Evolutionary conservation across 306 rosid species (phyloP), one percentile per base, ranked within the genome.

Genomic region (Pyrus communis): DNA sequence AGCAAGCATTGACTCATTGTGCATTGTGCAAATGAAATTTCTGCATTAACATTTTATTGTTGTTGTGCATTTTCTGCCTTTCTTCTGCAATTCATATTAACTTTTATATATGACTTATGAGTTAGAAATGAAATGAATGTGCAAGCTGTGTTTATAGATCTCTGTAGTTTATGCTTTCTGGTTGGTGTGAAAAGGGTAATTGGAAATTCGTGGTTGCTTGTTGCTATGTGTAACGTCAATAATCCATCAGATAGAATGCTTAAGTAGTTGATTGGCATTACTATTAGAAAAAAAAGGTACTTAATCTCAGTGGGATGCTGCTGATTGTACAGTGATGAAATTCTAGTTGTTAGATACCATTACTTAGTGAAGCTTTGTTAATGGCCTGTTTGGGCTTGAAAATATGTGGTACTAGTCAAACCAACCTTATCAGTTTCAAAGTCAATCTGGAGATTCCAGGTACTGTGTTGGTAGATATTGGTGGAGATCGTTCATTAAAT

Each of bases 1-100:
- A 72, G 40, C 67, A 66, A 71, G 7, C 77, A 64, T 78, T 43
- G 75, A 69, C n/a, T 40, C 27, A 31, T 70, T 69, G 27, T 51
- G 8, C 27, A 31, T 70, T 69, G 27, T 51, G 8, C 6, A 1
- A 11, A 38, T 22, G 22, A 19, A 2, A 49, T 14, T 4, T 49
- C 19, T 4, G 54, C 17, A 5, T 25, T 68, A 42, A 77, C 64
- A 69, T 74, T 55, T 11, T 46, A 25, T 82, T 35, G 42, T 57
- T 61, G 21, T 62, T 78, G 17, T 55, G 46, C 43, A 66, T 21
- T 12, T 54, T 68, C 21, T 64, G 69, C 43, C 22, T 65, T 22
- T 18, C 69, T 17, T 73, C 22, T 33, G 31, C 17, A 12, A 6
- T 40, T 9, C 19, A 49, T 49, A 12, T 49, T 49, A 49, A 57